Evolutionary conservation across 108 stramenopile genomes (phyloP), one percentile per base, ranked within the genome.

Genomic region (Nitzschia sp.): DNA sequence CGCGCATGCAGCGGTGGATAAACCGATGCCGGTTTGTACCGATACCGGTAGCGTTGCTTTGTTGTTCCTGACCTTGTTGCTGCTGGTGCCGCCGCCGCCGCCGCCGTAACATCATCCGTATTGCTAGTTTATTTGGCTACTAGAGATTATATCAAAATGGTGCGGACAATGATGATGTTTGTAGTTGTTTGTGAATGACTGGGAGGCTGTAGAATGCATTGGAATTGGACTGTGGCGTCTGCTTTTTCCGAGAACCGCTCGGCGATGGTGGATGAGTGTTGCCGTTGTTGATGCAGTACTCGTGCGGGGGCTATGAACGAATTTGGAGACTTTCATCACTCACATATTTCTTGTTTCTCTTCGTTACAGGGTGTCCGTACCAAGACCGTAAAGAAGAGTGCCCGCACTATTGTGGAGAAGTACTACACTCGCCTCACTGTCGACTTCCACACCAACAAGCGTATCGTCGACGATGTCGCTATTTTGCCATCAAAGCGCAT

Each of bases 371-470:
- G 98, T 85, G 99, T 99, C 67, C 96, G 99, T 64, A 99, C 99
- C 45, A 99, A 99, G 90, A 99, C 99, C 61, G 98, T 99, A 48
- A 99, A 99, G 90, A 96, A 96, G 86, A 96, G 96, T 69, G 97
- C 99, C 68, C 95, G 98, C 53, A 88, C 96, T 58, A 98, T 99
- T 69, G 98, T 99, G 69, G 99, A 99, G 93, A 98, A 98, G 81
- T 99, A 99, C 87, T 99, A 99, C 93, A 88, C 97, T 63, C 93
- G 96, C 23, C 87, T 99, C 57, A 98, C 98, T 26, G 71, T 98
- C 33, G 99, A 99, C 82, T 99, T 99, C 92, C 98, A 99, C 93
- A 97, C 96, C 77, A 99, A 99, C 95, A 99, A 99, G 91, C 90
- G 97, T 58, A 86, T 99, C 53, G 75, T 93, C 59, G 97, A 97